Evolutionary conservation across 1,139 yeast genomes (phyloP), one percentile per base, ranked within the genome.

Genomic region (Blastobotrys capitulatus): DNA sequence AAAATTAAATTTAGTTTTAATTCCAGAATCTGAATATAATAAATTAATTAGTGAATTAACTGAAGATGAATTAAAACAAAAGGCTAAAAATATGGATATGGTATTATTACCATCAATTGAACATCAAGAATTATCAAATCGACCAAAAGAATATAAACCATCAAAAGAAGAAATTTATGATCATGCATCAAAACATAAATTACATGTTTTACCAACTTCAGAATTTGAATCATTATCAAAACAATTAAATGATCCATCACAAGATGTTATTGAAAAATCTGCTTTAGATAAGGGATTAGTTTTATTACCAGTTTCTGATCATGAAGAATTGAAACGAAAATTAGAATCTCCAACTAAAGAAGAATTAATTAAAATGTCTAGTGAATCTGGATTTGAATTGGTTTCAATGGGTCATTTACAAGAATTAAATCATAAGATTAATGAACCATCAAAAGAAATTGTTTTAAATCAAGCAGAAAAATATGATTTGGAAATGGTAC

Each of bases 301-400:
- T 12, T 62, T 70, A 9, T 46, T 72, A 2, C 54, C 70, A 9
- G 56, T 55, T n/a, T 56, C 56, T 18, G 69, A 68, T 15, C 59
- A 65, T 25, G 57, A 57, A 29, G 57, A 58, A 32, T 47, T 60
- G 38, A 51, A 49, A 35, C 55, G 59, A n/a, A 53, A 54, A 44
- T 57, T 57, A 1, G 42, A 52, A 2, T 50, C 48, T 20, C 66
- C 65, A 6, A 54, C 64, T 18, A 51, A 56, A 39, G 54, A 53
- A 6, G 64, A 63, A 43, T 47, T 60, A 42, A 54, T 50, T 31
- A 47, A 54, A 13, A 36, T 54, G 40, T 61, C 63, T 18, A 56
- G 60, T 4, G 46, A 48, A 25, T 49, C 53, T 26, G 65, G 66
- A 2, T 46, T 57, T 22, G 57, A 62, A 8, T 60, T 61, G 32